Conservation (phyloP, 441 rosid species). For the Gossypium gossypioides region DNA sequence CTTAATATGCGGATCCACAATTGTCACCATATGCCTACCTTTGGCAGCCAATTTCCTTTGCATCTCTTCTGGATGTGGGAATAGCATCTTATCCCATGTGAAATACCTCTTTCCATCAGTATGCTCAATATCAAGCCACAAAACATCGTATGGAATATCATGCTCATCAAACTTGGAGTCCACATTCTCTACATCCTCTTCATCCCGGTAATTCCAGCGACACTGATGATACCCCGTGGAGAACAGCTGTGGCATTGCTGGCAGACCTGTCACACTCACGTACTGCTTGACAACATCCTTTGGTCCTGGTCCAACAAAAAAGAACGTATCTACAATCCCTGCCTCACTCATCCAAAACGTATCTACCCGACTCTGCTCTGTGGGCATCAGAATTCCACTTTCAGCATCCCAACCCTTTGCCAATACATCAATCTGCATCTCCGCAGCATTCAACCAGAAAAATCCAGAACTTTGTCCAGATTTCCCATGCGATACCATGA, state of each 20-base stretch:
- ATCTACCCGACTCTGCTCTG: slow-evolving; percentile 54
- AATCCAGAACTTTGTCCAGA: slow-evolving; percentile 66
- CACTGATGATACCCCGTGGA: slow-evolving; percentile 93
- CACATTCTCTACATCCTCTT: slow-evolving; percentile 93
- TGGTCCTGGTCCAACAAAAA: slow-evolving; percentile 79
- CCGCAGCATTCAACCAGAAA: slow-evolving; percentile 97
- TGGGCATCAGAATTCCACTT: slow-evolving; percentile 48
- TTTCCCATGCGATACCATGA: slow-evolving; percentile 86
- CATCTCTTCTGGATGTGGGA: slow-evolving; percentile 92
- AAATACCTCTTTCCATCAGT: slow-evolving; percentile 87
- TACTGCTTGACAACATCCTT: slow-evolving; percentile 91
- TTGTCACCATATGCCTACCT: slow-evolving; percentile 94
- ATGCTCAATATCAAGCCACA: slow-evolving; percentile 97
- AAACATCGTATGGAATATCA: slow-evolving; percentile 90
- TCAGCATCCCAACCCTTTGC: slow-evolving; percentile 86
- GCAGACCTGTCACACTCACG: slow-evolving; percentile 65
- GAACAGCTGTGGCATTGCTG: slow-evolving; percentile 88
- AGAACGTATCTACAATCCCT: slow-evolving; percentile 85
- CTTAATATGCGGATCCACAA: slow-evolving; percentile 96
- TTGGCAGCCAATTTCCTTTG: slow-evolving; percentile 77
- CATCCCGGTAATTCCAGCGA: slow-evolving; percentile 98
- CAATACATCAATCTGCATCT: slow-evolving; percentile 97
- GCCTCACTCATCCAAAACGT: slow-evolving; percentile 98
- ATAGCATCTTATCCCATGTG: slow-evolving; percentile 74
- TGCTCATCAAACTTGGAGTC: slow-evolving; percentile 91